Evolutionary conservation across 75 land plant species (phyloP).

Genomic region (Azolla pinnata): DNA sequence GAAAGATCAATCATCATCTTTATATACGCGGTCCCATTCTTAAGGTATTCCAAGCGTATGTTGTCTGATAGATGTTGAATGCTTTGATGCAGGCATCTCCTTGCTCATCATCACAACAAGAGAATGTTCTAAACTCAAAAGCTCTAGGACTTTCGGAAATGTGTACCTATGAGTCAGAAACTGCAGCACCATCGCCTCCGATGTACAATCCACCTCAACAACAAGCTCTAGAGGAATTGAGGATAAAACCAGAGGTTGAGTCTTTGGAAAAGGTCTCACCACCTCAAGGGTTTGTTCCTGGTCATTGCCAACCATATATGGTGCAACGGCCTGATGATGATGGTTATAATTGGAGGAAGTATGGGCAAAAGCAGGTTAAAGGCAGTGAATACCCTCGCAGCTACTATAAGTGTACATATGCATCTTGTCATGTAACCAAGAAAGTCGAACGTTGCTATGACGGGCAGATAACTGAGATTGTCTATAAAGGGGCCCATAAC

Average conservation of each 20-base stretch:
- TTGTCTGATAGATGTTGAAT: too few relatives aligned
- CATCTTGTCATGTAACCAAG: constrained; percentile 33
- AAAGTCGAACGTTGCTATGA: constrained; percentile 33
- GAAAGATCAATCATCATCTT: too few relatives aligned
- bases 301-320: constrained; percentile 11
- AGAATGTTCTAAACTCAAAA: background rate
- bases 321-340: constrained; percentile 51
- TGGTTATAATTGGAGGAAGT: constrained; percentile 38
- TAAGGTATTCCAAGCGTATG: too few relatives aligned
- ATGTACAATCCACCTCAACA: background rate
- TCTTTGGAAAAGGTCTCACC: background rate
- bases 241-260: background rate
- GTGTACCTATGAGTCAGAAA: too few relatives aligned
- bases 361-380: constrained; percentile 47
- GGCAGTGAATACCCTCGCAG: constrained; percentile 48
- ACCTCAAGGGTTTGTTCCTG: constrained; percentile 18
- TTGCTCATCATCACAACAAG: background rate
- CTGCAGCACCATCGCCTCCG: background rate
- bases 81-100: too few relatives aligned
- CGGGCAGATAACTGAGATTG: constrained; percentile 38
- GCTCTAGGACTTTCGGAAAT: too few relatives aligned
- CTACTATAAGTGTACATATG: constrained; percentile 43
- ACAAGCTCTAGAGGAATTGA: background rate
- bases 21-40: too few relatives aligned
- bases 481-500: constrained; percentile 42